phyloP scores from a whole-genome alignment of 2,329 filamentous ascomycete genomes.

The Scedosporium boydii region DNA sequence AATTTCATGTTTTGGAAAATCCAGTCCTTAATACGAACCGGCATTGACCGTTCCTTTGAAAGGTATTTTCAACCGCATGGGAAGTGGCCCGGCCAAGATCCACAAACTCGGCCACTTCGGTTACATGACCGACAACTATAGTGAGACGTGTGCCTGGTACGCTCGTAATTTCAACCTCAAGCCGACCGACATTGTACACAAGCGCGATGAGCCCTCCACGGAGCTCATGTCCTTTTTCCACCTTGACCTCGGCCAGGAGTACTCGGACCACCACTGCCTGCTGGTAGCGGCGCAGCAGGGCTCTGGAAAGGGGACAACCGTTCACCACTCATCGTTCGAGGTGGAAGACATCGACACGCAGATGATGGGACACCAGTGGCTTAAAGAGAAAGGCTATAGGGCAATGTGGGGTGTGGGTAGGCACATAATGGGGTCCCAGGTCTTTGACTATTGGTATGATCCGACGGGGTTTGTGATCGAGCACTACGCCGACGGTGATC shows the following conservation, averaged over 20 bases:
- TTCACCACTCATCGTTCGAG: constrained; percentile 24
- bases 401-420: constrained; percentile 52
- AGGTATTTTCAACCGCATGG: neutral
- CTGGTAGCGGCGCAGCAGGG: constrained; percentile 28
- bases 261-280: constrained; percentile 45
- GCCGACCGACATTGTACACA: constrained; percentile 21
- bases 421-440: constrained; percentile 49
- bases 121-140: constrained; percentile 20
- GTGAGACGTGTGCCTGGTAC: constrained; percentile 24
- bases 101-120: constrained; percentile 27
- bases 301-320: constrained; percentile 5
- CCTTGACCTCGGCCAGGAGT: constrained; percentile 38
- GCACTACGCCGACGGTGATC: constrained; percentile 53
- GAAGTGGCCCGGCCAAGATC: neutral
- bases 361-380: constrained; percentile 48
- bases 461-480: constrained; percentile 42
- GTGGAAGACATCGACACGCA: constrained; percentile 54
- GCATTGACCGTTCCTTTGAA: neutral
- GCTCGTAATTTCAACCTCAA: constrained; percentile 30
- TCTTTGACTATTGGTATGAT: constrained; percentile 57
- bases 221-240: constrained; percentile 36
- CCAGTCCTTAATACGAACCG: constrained; percentile 21
- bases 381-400: constrained; percentile 41
- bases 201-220: constrained; percentile 6
- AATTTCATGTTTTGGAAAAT: constrained; percentile 12